Base-by-base conservation (phyloP, 1,139 yeast genomes). In the Lodderomyces jiufengensis region DNA sequence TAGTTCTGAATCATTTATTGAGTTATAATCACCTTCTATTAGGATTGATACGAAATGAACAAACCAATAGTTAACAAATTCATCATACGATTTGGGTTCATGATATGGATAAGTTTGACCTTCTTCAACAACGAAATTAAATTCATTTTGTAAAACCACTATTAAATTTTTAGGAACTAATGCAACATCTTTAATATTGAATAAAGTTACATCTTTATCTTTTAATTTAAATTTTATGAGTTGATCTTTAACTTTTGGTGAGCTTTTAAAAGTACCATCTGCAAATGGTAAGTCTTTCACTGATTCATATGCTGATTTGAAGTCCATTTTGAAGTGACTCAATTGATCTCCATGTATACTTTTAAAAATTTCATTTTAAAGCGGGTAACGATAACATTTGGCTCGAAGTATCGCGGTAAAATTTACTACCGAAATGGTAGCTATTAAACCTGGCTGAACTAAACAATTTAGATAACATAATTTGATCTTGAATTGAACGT, bases 61-160 rank as follows among this genome's bases (percentile, higher is more conserved):
- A 43, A 73, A 74, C 66, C 75, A 70, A 44, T 69, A 68, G 8
- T 50, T 52, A 20, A 48, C 40, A 45, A 73, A 76, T 1, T 61
- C 60, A 11, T 48, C 50, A 27, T 54, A 52, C 47, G 55, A 41
- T 9, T 47, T 32, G 7, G 54, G 41, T 30, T 54, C 49, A 41
- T 68, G 63, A 42, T 70, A 64, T 0, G 80, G 78, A 40, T 75
- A 75, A 0, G 81, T 76, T 27, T 46, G 48, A 2, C 82, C 82
- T 44, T 70, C 76, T 15, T 64, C 75, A 1, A 76, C 61, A 10
- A 74, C 67, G 29, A 52, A 50, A 44, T 73, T 71, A 55, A 73
- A 65, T 36, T 70, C 70, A 6, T 58, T 51, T 29, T 57, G 61
- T 20, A 71, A 40, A 1, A 56, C 57, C 12, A 53, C 51, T 10